Evolutionary conservation across 106 monocot genomes (phyloP).

Genomic region (Allium cepa): DNA sequence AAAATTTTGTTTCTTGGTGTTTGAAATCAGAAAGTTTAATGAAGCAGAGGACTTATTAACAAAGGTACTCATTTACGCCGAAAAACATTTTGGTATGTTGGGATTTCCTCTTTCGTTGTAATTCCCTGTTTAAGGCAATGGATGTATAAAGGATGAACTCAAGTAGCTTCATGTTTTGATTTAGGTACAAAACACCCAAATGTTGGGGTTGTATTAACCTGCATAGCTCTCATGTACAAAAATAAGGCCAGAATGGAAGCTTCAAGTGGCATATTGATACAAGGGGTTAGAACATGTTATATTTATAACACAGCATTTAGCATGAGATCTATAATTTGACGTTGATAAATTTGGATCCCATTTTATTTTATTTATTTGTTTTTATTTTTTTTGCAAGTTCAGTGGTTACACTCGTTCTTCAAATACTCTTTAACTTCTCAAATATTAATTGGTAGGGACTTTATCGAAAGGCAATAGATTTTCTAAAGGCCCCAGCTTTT

Average conservation of each 20-base stretch:
- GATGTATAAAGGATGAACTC: neutral
- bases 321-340: no score
- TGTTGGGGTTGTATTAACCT: conserved; percentile 78
- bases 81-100: conserved; percentile 71
- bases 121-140: neutral
- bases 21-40: conserved; percentile 51
- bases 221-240: conserved; percentile 79
- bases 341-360: no score
- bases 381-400: neutral
- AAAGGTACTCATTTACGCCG: conserved; percentile 67
- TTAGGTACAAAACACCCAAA: conserved; percentile 84
- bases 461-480: conserved; percentile 69
- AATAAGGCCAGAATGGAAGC: conserved; percentile 67
- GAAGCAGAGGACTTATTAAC: conserved; percentile 81
- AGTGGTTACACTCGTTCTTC: neutral
- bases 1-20: neutral
- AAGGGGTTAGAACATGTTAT: conserved; percentile 47
- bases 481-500: conserved; percentile 69
- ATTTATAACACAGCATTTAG: no score
- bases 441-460: conserved; percentile 42
- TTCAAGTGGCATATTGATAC: conserved; percentile 83
- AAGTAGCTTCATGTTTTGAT: conserved; percentile 4
- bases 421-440: neutral
- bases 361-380: neutral
- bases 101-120: neutral